A percentile compares a stretch with the other conserved stretches of the same genome.
Evolutionary conservation across 1,284 basidiomycete species (phyloP).

Genomic region (Ceraceosorus guamensis): DNA sequence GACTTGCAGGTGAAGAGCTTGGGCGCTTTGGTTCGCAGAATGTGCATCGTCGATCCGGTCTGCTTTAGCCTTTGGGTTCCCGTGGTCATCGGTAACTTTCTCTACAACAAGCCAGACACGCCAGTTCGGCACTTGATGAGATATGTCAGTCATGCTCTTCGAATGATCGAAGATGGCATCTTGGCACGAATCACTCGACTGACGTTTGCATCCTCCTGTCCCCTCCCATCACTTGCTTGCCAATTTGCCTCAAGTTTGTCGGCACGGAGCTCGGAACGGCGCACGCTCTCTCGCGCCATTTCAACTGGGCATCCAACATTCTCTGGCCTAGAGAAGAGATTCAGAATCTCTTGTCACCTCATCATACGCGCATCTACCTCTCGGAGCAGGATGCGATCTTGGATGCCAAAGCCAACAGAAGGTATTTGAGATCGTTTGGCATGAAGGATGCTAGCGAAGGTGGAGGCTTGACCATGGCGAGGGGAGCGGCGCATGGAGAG

Average conservation of each 20-base stretch:
- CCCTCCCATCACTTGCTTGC: neutral
- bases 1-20: conserved; percentile 17
- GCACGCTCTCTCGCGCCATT: conserved; percentile 34
- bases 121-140: conserved; percentile 37
- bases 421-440: conserved; percentile 30
- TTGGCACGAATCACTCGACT: no score
- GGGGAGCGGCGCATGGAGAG: conserved; percentile 24
- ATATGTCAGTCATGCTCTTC: neutral
- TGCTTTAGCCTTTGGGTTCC: conserved; percentile 43
- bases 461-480: conserved; percentile 13
- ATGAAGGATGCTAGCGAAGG: conserved; percentile 12
- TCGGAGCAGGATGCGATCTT: conserved; percentile 38
- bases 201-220: neutral
- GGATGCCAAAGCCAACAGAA: conserved; percentile 20
- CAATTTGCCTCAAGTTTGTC: conserved; percentile 26
- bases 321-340: conserved; percentile 39
- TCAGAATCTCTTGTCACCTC: conserved; percentile 16
- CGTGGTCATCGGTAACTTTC: conserved; percentile 34
- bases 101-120: conserved; percentile 31
- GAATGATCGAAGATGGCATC: no score
- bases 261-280: conserved; percentile 33
- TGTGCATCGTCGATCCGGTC: conserved; percentile 44
- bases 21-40: conserved; percentile 17
- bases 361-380: conserved; percentile 22
- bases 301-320: conserved; percentile 39